A percentile compares a stretch with the other conserved stretches of the same genome.
Evolutionary conservation across 768 basidiomycete genomes (phyloP).

Genomic region (Boletus insuetus): DNA sequence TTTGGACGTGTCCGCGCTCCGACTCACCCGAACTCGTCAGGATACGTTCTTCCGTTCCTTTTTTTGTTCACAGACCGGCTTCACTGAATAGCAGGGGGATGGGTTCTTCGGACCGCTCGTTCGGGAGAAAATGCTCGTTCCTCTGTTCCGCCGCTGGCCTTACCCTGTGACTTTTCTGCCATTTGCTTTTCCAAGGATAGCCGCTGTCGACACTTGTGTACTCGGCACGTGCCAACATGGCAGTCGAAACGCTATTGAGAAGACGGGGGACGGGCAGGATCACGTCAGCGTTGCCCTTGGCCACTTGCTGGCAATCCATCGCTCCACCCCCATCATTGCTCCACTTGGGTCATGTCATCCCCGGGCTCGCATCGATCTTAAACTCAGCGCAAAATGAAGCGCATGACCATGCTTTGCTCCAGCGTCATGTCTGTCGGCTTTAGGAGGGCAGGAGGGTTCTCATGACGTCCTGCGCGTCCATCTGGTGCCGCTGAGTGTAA

Average conservation of each 20-base stretch:
- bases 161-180: background rate
- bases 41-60: background rate
- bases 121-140: background rate
- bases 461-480: too few relatives aligned
- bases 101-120: background rate
- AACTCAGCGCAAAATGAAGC: too few relatives aligned
- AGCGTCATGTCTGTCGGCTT: too few relatives aligned
- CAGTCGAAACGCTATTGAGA: background rate
- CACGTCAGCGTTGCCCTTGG: background rate
- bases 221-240: background rate
- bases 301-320: background rate
- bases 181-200: background rate
- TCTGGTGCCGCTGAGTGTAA: too few relatives aligned
- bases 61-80: background rate
- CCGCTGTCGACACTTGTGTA: background rate
- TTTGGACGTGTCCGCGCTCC: background rate
- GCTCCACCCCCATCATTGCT: constrained; percentile 2
- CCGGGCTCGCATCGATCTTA: background rate
- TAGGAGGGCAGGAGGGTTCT: too few relatives aligned
- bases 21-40: background rate
- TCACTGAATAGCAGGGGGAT: background rate
- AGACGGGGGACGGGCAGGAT: background rate
- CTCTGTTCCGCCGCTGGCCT: background rate
- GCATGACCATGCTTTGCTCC: too few relatives aligned
- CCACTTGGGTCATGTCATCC: background rate